These are phyloP conservation scores for Elaeagnus macrophylla DNA, from an alignment of 306 rosid species.

Conservation along the genomic window DNA sequence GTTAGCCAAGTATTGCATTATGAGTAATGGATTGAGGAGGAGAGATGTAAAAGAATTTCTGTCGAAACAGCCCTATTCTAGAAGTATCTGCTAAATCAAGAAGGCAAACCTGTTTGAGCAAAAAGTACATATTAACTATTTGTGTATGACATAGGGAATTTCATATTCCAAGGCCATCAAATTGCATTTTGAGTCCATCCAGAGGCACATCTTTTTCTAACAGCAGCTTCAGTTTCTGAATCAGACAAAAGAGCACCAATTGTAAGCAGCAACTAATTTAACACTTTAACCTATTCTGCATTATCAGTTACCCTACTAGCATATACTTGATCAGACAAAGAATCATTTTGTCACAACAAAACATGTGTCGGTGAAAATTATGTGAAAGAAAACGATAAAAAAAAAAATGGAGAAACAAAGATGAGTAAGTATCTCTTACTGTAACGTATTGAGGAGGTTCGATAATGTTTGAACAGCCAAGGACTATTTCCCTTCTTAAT, in stretches of 20 bases:
- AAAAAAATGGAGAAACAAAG: not conserved
- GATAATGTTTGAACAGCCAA: conserved; percentile 68
- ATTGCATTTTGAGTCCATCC: conserved; percentile 36
- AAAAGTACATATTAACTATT: not conserved
- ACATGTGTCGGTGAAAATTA: not conserved
- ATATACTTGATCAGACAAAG: too few species aligned
- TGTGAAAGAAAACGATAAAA: conserved; percentile 3
- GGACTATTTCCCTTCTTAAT: conserved; percentile 72
- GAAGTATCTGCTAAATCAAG: too few species aligned
- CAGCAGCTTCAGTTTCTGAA: conserved; percentile 76
- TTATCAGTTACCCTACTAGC: too few species aligned
- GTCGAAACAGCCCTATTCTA: too few species aligned
- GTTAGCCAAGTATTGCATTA: too few species aligned
- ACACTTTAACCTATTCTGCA: not conserved
- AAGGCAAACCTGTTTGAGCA: too few species aligned
- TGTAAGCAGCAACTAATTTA: conserved; percentile 5
- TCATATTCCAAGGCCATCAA: not conserved
- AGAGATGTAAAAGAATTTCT: too few species aligned
- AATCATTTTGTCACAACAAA: too few species aligned
- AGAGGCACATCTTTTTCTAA: conserved; percentile 19
- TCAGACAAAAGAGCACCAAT: conserved; percentile 14
- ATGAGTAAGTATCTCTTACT: conserved; percentile 30
- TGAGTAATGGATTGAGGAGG: too few species aligned
- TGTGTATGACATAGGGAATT: not conserved
- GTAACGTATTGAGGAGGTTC: conserved; percentile 69